phyloP scores from a whole-genome alignment of 2,329 filamentous ascomycete species.

The Nothopassalora personata region DNA sequence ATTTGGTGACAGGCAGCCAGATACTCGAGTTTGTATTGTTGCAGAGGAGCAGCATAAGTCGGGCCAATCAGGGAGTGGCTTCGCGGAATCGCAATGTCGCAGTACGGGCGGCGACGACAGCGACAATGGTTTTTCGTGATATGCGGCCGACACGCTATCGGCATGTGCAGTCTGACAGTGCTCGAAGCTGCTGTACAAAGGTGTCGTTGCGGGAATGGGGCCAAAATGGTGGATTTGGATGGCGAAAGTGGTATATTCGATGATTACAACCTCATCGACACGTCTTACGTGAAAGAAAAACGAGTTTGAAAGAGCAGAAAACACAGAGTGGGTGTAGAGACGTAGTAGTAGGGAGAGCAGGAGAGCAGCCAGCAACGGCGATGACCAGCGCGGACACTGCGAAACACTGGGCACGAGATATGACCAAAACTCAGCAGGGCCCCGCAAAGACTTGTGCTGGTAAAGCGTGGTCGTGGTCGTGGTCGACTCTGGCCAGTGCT shows the following conservation, averaged over 20 bases:
- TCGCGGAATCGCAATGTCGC: slow-evolving; percentile 3
- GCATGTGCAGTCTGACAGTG: neutral
- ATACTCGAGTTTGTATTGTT: neutral
- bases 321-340: neutral
- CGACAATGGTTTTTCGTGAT: slow-evolving; percentile 4
- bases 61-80: slow-evolving; percentile 3
- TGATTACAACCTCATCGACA: neutral
- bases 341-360: neutral
- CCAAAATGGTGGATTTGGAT: neutral
- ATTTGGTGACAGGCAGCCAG: neutral
- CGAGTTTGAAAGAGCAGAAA: neutral
- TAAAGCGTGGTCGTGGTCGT: neutral
- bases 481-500: neutral
- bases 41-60: neutral
- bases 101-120: slow-evolving; percentile 1
- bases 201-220: neutral
- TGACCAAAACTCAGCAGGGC: neutral
- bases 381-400: neutral
- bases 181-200: neutral
- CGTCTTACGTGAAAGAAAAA: neutral
- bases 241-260: slow-evolving; percentile 1
- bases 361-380: neutral
- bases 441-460: neutral
- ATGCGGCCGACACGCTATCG: neutral
- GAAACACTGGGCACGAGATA: neutral